Evolutionary conservation across 139 green algal genomes (phyloP), one percentile per base, ranked within the genome.

Genomic region (Chlorella sp.): DNA sequence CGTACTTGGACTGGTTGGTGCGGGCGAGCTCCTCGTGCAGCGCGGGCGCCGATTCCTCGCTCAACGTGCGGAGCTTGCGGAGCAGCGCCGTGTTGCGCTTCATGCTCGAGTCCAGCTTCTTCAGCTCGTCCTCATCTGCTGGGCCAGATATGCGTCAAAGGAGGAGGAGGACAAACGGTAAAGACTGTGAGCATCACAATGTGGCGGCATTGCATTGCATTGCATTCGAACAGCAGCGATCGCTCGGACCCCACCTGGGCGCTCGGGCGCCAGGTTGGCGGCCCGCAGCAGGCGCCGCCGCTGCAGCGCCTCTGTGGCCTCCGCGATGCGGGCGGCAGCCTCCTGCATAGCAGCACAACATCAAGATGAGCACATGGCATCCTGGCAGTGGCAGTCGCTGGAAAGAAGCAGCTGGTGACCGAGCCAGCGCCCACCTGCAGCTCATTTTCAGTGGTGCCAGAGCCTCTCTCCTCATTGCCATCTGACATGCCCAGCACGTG

Each of bases 1-100:
- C 90, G 71, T 98, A 99, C 88, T 92, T 96, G 80, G 66, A 87
- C 74, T 95, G 89, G 80, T 98, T 98, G 17, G 89, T 84, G n/a
- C 89, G 90, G 0, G 43, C 17, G 12, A 95, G 87, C 40, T 98
- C 94, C 23, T 90, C 81, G 35, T 93, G 75, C n/a, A 97, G 48
- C 5, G 72, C 50, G 8, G 72, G 53, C 27, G 71, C 72, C n/a
- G 79, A 87, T 35, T 96, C 91, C 40, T 93, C 87, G 5, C 69
- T 88, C n/a, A 98, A 55, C 53, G 71, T 36, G 27, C 77, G 73
- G 41, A 99, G 84, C 81, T 95, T 96, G 75, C 96, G 95, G 27
- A 94, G 91, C 9, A 98, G 70, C 1, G 91, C 88, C 0, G 83
- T 93, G 82, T 98, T 98, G 48, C 87, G 85, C 81, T 98, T 99